Percentiles rank a stretch among this genome's conserved stretches.
Conservation (phyloP, 2,329 filamentous ascomycete genomes). For the Gnomoniopsis sp. region DNA sequence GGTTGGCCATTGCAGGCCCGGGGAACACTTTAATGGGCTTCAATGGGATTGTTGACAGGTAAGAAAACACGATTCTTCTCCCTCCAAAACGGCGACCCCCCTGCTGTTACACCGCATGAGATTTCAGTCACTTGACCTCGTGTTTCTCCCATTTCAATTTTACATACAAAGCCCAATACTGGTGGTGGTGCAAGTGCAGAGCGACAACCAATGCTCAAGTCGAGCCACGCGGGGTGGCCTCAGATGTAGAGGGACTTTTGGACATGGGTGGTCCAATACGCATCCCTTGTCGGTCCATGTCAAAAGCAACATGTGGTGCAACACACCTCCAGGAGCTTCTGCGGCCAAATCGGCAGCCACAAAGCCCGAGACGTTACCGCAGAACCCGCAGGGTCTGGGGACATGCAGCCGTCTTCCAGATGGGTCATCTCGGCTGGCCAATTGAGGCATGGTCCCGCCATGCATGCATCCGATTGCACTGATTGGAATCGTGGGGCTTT, state of each 20-base stretch:
- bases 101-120: conserved; percentile 41
- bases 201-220: conserved; percentile 12
- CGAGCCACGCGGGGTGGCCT: not conserved
- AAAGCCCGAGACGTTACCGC: conserved; percentile 18
- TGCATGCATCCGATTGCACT: conserved; percentile 46
- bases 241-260: conserved; percentile 2
- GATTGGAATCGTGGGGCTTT: conserved; percentile 36
- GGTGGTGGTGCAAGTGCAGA: conserved; percentile 31
- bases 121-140: conserved; percentile 43
- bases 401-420: conserved; percentile 14
- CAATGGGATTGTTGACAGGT: conserved; percentile 86
- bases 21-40: conserved; percentile 71
- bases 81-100: conserved; percentile 14
- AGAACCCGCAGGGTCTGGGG: conserved; percentile 12
- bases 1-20: conserved; percentile 69
- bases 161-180: conserved; percentile 22
- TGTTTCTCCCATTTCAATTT: conserved; percentile 34
- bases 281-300: conserved; percentile 14
- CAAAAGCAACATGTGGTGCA: conserved; percentile 26
- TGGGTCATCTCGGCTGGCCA: conserved; percentile 29
- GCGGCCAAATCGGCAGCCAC: conserved; percentile 33
- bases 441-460: conserved; percentile 33
- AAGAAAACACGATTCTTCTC: conserved; percentile 41
- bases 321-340: conserved; percentile 28
- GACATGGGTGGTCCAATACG: conserved; percentile 9